Evolutionary conservation across 495 filamentous ascomycete species (phyloP).

Genomic region (Neurospora hispaniola): DNA sequence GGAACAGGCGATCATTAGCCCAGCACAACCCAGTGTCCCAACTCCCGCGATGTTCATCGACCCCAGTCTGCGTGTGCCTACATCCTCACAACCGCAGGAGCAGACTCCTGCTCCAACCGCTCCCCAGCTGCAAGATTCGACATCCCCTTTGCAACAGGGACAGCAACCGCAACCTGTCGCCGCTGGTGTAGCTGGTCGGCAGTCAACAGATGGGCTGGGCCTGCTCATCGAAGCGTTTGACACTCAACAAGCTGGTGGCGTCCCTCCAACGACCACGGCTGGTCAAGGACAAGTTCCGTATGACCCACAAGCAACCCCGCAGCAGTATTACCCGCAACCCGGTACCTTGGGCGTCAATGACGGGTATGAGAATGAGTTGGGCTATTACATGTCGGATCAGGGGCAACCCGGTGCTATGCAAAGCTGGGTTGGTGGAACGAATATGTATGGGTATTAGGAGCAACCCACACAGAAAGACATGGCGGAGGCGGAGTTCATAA

Average conservation of each 20-base stretch:
- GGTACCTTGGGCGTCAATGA: conserved; percentile 13
- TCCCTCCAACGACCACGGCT: not conserved
- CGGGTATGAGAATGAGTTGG: conserved; percentile 24
- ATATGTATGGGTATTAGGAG: conserved; percentile 16
- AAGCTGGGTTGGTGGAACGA: conserved; percentile 13
- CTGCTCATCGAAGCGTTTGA: conserved; percentile 23
- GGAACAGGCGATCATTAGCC: not conserved
- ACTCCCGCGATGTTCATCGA: conserved; percentile 13
- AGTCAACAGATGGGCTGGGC: conserved; percentile 17
- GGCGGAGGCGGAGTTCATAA: not conserved
- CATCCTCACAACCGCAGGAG: conserved; percentile 5
- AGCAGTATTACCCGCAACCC: conserved; percentile 14
- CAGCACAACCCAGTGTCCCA: not conserved
- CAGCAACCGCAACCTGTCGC: not conserved
- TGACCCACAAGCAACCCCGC: conserved; percentile 13
- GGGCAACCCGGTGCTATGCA: conserved; percentile 7
- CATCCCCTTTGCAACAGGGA: not conserved
- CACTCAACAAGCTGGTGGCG: conserved; percentile 8
- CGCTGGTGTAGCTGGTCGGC: conserved; percentile 1
- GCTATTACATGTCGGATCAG: conserved; percentile 20
- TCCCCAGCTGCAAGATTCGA: not conserved
- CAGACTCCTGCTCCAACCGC: not conserved
- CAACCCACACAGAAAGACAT: not conserved
- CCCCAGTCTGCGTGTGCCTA: conserved; percentile 11
- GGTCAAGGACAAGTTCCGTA: conserved; percentile 1